Evolutionary conservation across 441 rosid species (phyloP), one percentile per base, ranked within the genome.

Genomic region (Erodium texanum): DNA sequence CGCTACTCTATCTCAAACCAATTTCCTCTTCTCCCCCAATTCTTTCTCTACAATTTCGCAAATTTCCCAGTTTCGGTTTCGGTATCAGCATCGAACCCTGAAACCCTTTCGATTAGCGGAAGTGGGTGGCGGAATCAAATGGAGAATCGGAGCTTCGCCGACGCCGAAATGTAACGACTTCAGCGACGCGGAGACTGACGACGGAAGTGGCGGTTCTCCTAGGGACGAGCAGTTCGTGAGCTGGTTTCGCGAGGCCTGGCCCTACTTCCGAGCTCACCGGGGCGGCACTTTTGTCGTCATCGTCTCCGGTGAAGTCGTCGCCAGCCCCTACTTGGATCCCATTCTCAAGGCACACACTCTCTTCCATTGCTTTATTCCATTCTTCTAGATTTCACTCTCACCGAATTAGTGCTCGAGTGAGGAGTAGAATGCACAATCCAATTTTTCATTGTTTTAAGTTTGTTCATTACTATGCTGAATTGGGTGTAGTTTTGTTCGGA

Each of bases 201-300:
- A 45, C 10, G 41, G 63, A 32, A 82, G 73, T 7, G 80, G 68
- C 65, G 43, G 23, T 66, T 71, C 54, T 38, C 74, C 12, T 77
- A 70, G 80, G 58, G 91, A 88, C 69, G 70, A 81, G 74, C 93
- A 79, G 65, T 93, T 90, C 73, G 98, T 88, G 65, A 73, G 82
- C 82, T 88, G 97, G 97, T 93, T 93, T 67, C 86, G 92, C 27
- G 97, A 93, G 80, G 98, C 96, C 0, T 93, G 98, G 93, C 97
- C 96, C 8, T 93, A 88, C 75, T 68, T 93, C 24, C 86, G 90
- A 86, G 98, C 97, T 0, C 87, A 89, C 68, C 75, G 96, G 62
- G 95, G 92, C 20, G 77, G 88, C 43, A 87, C 90, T 24, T 93
- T 91, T 70, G 92, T 91, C 23, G 92, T 88, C 43, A 72, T 89